Evolutionary conservation across 768 basidiomycete species (phyloP).

Genomic region (Hortiboletus flavorubellus): DNA sequence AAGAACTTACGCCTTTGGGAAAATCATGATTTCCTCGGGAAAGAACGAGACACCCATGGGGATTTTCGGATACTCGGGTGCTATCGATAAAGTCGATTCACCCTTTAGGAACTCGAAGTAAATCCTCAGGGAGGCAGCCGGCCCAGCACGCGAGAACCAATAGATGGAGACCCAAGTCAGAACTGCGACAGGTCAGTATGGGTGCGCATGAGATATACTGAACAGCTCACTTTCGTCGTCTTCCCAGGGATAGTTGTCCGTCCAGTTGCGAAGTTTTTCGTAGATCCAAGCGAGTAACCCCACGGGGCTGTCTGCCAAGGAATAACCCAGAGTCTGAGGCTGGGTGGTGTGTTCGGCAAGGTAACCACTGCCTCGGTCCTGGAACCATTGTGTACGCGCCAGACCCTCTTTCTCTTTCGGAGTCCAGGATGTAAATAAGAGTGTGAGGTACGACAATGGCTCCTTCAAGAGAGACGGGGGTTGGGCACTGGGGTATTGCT

Average conservation of each 20-base stretch:
- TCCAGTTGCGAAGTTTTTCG: slow-evolving; percentile 48
- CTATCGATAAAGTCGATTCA: not conserved
- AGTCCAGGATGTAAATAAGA: slow-evolving; percentile 29
- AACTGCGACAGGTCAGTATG: slow-evolving; percentile 33
- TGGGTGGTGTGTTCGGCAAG: slow-evolving; percentile 34
- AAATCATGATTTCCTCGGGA: slow-evolving; percentile 43
- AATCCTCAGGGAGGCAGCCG: slow-evolving; percentile 54
- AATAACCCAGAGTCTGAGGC: slow-evolving; percentile 54
- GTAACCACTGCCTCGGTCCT: slow-evolving; percentile 30
- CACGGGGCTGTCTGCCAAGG: slow-evolving; percentile 54
- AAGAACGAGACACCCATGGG: slow-evolving; percentile 52
- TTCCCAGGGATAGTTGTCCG: slow-evolving; percentile 53
- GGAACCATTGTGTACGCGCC: slow-evolving; percentile 18
- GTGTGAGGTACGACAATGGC: slow-evolving; percentile 30
- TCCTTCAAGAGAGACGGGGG: slow-evolving; percentile 20
- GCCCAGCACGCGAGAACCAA: slow-evolving; percentile 56
- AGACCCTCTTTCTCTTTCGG: slow-evolving; percentile 26
- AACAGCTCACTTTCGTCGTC: slow-evolving; percentile 49
- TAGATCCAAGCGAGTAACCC: slow-evolving; percentile 55
- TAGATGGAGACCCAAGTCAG: slow-evolving; percentile 60
- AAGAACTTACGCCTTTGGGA: slow-evolving; percentile 37
- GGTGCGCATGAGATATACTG: not conserved
- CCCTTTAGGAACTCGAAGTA: slow-evolving; percentile 46
- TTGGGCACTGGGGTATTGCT: slow-evolving; percentile 8
- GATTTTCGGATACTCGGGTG: slow-evolving; percentile 18